Evolutionary conservation across 2,329 filamentous ascomycete genomes (phyloP), one percentile per base, ranked within the genome.

Genomic region (Colletotrichum scovillei): DNA sequence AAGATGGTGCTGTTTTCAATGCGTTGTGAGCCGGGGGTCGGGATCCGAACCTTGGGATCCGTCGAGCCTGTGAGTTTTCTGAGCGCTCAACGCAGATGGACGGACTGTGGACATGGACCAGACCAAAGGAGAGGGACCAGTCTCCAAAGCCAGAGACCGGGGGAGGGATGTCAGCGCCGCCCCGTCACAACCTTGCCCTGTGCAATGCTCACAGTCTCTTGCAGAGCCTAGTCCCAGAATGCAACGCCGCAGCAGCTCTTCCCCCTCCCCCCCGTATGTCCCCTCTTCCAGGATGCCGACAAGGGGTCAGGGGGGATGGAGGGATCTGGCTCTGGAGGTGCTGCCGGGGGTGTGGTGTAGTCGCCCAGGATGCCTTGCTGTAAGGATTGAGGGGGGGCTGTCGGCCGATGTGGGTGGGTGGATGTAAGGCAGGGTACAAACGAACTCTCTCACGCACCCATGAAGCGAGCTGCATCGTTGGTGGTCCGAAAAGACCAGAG

Each of bases 1-100:
- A 72, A 74, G 57, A 72, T 63, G 57, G 57, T 67, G 38, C 62
- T 59, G 35, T 72, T 74, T 53, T 72, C 72, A 74, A 72, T 72
- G 68, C 68, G 52, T 62, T 46, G 26, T 35, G 57, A 67, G 68
- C 71, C 55, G 57, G 62, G 24, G 60, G 60, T 70, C 67, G 55
- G 70, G 46, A 73, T 73, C 67, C 70, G 60, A 73, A 57, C 46
- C 56, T 62, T 73, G 59, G 67, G 70, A 73, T 70, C 60, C 70
- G 60, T 73, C 59, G 38, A 63, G 46, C 58, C 59, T 63, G 24
- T 55, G 59, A 26, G 58, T 70, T 32, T 63, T 55, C 38, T 73
- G 55, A 28, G 59, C 49, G 53, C 55, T 22, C 38, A 55, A 53
- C 42, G 42, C 42, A 49, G 42, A 49, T 49, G 42, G 42, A 42